Evolutionary conservation across 257 asterid genomes (phyloP), one percentile per base, ranked within the genome.

Genomic region (Sherardia arvensis): DNA sequence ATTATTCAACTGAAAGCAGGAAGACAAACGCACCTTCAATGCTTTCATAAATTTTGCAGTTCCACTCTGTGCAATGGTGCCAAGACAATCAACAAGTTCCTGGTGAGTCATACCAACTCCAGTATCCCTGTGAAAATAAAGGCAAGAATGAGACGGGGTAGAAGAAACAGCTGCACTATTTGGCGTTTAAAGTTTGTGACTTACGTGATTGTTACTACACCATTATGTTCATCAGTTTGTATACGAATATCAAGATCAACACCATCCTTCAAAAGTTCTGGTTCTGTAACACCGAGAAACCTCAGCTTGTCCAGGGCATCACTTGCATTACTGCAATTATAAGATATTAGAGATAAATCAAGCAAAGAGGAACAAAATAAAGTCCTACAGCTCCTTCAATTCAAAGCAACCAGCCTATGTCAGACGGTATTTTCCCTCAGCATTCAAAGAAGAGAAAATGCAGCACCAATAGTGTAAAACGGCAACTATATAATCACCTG

Each of bases 251-350:
- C 94, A 70, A 90, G 99, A 79, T 93, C 96, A 66, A 56, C 71
- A 18, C 61, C 94, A 30, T 87, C 94, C 79, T 84, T 88, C 79
- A 93, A 66, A 79, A 93, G 84, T 49, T 79, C 80, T 60, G 92
- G 80, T 21, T 93, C 90, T 0, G 96, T 90, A 71, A 93, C 96
- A 80, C 95, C 73, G 68, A 93, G 97, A 80, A 93, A 93, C 33
- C 99, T 85, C 77, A 93, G 78, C 84, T 93, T 93, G 84, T 93
- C 99, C 90, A 93, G 62, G 64, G 99, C 99, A 79, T 93, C 99
- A 78, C 99, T 93, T 63, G 99, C 97, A 75, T 93, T 93, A 78
- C 99, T 90, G 88, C 20, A 45, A 61, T 60, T 45, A 54, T 68
- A 67, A 72, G 70, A 29, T 10, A 65, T 21, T 45, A 9, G 14